Conservation (phyloP, 2,329 filamentous ascomycete species). For the Arthrinium puccinioides region DNA sequence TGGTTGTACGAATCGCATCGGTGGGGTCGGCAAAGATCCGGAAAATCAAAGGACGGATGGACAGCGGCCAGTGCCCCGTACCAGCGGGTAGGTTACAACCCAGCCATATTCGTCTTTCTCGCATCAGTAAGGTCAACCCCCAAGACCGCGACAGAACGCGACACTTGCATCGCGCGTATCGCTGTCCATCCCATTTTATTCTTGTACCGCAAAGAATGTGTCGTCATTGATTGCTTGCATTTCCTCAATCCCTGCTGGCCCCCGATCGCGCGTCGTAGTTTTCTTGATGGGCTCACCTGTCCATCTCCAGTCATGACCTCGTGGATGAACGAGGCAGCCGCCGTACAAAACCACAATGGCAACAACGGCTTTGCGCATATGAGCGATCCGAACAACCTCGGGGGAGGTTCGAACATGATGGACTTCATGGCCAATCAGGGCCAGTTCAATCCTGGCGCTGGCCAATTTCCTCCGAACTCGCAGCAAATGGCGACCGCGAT, state of each 20-base stretch:
- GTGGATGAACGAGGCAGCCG: slow-evolving; percentile 63
- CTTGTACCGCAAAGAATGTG: slow-evolving; percentile 35
- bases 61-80: too few relatives aligned
- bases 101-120: too few relatives aligned
- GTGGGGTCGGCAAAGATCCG: too few relatives aligned
- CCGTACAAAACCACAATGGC: slow-evolving; percentile 63
- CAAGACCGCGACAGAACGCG: slow-evolving; percentile 15
- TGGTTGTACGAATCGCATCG: too few relatives aligned
- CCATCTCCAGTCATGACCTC: slow-evolving; percentile 56
- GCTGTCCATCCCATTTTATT: slow-evolving; percentile 28
- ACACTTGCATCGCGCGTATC: slow-evolving; percentile 10
- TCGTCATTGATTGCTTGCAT: slow-evolving; percentile 33
- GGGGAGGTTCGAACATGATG: slow-evolving; percentile 43
- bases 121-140: slow-evolving; percentile 10
- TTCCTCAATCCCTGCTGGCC: too few relatives aligned
- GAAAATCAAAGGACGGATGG: too few relatives aligned
- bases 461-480: slow-evolving; percentile 48
- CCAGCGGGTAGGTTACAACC: too few relatives aligned
- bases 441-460: slow-evolving; percentile 50
- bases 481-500: slow-evolving; percentile 53
- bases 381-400: slow-evolving; percentile 49
- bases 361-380: slow-evolving; percentile 60
- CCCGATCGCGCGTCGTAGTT: too few relatives aligned
- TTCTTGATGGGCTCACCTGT: slow-evolving; percentile 41
- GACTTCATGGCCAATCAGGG: slow-evolving; percentile 55